Evolutionary conservation across 345 rosid species (phyloP).

Genomic region (Gossypium turneri): DNA sequence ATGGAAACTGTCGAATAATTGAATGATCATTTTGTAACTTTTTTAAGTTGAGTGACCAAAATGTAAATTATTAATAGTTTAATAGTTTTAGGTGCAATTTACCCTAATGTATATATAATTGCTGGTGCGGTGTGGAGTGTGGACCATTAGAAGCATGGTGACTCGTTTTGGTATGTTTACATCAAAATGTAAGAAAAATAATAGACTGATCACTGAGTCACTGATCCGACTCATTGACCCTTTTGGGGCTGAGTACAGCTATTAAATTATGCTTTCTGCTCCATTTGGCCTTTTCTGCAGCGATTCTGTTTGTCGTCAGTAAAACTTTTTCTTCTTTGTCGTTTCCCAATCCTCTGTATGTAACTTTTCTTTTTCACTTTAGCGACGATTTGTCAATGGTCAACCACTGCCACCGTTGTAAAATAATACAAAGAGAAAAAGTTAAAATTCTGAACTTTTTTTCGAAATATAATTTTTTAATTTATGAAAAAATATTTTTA

Average conservation of each 20-base stretch:
- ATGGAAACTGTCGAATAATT: too few relatives aligned
- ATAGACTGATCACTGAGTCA: background rate
- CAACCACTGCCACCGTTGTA: background rate
- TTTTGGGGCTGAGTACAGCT: background rate
- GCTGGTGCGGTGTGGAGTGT: too few relatives aligned
- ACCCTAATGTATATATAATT: too few relatives aligned
- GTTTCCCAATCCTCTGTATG: background rate
- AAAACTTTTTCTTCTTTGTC: background rate
- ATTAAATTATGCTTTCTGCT: background rate
- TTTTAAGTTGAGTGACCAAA: accelerated
- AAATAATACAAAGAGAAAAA: background rate
- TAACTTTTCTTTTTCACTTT: background rate
- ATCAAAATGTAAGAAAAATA: too few relatives aligned
- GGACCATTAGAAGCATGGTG: too few relatives aligned
- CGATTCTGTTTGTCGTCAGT: background rate
- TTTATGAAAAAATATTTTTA: background rate
- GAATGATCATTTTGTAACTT: too few relatives aligned
- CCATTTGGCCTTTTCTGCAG: background rate
- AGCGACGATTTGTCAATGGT: background rate
- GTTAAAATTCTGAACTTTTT: background rate
- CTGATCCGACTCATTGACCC: background rate
- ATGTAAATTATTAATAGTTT: too few relatives aligned
- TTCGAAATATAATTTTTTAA: background rate
- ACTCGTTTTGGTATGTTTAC: too few relatives aligned
- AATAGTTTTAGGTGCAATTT: too few relatives aligned